Evolutionary conservation across 192 early-diverging fungal species (phyloP).

Genomic region (Entrophospora sp.): DNA sequence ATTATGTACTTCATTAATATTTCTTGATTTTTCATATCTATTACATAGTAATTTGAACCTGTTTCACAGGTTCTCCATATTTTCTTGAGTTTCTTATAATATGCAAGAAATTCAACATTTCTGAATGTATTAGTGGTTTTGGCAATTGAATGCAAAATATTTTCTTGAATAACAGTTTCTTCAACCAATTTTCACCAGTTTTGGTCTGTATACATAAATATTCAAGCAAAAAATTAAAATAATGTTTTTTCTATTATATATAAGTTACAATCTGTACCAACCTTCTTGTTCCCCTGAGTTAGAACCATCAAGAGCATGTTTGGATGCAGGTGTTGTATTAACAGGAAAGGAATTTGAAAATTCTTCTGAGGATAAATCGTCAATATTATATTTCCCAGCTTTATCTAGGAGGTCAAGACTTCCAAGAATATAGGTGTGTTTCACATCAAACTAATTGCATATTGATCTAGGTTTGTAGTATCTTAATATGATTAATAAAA

Average conservation of each 20-base stretch:
- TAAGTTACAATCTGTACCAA: background rate
- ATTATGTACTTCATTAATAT: background rate
- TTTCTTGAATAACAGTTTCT: background rate
- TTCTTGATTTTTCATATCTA: background rate
- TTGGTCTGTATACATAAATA: background rate
- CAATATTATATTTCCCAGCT: constrained; percentile 5
- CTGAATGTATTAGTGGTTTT: background rate
- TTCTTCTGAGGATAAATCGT: background rate
- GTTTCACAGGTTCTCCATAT: background rate
- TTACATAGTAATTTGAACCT: background rate
- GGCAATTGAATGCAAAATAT: background rate
- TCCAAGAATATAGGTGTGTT: constrained; percentile 6
- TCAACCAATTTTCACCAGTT: background rate
- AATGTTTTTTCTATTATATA: background rate
- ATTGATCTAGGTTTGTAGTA: background rate
- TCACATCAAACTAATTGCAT: background rate
- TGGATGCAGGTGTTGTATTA: background rate
- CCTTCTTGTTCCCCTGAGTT: background rate
- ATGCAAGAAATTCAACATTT: background rate
- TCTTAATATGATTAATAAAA: background rate
- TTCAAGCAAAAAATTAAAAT: background rate
- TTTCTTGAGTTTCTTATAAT: background rate
- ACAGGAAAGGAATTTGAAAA: too few species aligned
- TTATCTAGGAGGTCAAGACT: background rate
- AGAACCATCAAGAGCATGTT: background rate